Base-by-base conservation (phyloP, 108 stramenopile genomes). In the Skeletonema marinoi region DNA sequence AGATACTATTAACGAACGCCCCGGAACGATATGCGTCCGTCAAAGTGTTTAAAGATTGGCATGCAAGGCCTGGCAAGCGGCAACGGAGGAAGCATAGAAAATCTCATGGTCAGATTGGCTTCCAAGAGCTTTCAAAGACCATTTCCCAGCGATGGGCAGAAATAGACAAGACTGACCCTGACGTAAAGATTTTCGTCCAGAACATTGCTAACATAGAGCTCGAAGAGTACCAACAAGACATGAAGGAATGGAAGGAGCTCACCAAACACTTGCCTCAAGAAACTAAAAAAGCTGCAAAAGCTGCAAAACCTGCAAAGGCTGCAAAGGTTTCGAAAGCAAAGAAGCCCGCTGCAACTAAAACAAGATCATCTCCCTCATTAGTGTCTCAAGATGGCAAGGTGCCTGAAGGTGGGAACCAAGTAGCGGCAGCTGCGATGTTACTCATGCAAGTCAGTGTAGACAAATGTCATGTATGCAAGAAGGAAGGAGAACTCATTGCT, bases 21-120 rank as follows among this genome's bases (percentile, higher is more conserved):
- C 44, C 44, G 16, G n/a, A 46, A 16, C 44, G 44, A 46, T 46
- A 46, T 46, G 16, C 14, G 44, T 16, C 16, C 3, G 16, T 46
- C 16, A 46, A 46, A n/a, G 16, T 46, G 3, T 46, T 46, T 46
- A 14, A 14, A n/a, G 44, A 46, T 46, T 46, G 44, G 44, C 44
- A 46, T 46, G 44, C 44, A n/a, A 16, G 44, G 16, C 44, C 44
- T 4, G 44, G 44, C 16, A 46, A 46, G 44, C 16, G 44, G 0
- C 44, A 46, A 46, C 44, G 44, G 5, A 46, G 44, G 44, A 44
- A 41, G 41, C 75, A 77, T 19, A 32, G 75, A n/a, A 70, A 31
- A 60, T 16, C 56, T 7, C 75, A 77, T 31, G 75, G 75, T 32
- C 70, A 77, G 56, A 77, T 77, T 8, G 70, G 59, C 32, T 77